Percentiles rank a stretch among this genome's conserved stretches.
Conservation (phyloP, 129 eudicot species). For the Tagetes patula region DNA sequence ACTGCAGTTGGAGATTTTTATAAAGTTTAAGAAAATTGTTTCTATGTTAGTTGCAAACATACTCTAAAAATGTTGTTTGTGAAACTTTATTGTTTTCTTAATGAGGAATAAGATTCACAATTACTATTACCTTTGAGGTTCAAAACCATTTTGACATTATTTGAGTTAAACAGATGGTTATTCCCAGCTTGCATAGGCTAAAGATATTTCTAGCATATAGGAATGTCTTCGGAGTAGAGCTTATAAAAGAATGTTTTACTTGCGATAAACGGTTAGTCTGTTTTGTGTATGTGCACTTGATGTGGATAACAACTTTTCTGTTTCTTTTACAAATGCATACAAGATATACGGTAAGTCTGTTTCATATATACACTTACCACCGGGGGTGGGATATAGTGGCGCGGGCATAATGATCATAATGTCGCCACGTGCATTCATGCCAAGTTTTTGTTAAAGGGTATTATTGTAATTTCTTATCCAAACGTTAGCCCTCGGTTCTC, state of each 20-base stretch:
- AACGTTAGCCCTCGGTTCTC: neutral
- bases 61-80: neutral
- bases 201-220: neutral
- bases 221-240: neutral
- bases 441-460: neutral
- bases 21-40: neutral
- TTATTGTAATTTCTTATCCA: slow-evolving; percentile 3
- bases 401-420: neutral
- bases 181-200: neutral
- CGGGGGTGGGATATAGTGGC: neutral
- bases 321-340: neutral
- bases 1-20: neutral
- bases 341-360: neutral
- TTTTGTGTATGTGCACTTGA: neutral
- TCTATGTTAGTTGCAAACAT: neutral
- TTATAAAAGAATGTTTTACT: neutral
- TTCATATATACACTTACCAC: neutral
- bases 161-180: neutral
- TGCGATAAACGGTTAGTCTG: neutral
- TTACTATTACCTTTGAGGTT: neutral
- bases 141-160: neutral
- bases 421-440: neutral
- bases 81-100: neutral
- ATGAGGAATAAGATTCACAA: neutral
- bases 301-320: neutral